These are phyloP conservation scores for Bjerkandera adusta DNA, from an alignment of 1,284 basidiomycete genomes.

Conservation along the genomic window DNA sequence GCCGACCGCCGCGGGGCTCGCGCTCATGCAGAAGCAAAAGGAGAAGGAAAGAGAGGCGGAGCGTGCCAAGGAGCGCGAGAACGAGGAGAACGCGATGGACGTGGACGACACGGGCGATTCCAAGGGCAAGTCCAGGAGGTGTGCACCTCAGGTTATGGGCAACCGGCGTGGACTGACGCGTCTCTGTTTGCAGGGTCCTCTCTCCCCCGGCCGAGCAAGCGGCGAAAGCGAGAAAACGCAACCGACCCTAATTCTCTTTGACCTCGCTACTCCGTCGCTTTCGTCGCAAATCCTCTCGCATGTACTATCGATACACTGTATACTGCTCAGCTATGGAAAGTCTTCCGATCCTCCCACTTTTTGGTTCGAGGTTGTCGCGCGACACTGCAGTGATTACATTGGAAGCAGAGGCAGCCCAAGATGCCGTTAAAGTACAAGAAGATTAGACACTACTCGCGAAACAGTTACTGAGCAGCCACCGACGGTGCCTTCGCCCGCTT, in stretches of 20 bases:
- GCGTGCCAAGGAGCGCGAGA: conserved; percentile 32
- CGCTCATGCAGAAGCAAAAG: conserved; percentile 18
- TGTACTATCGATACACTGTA: too few species aligned
- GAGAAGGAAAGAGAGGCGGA: conserved; percentile 23
- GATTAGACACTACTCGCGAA: too few species aligned
- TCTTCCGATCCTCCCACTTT: too few species aligned
- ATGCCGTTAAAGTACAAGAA: too few species aligned
- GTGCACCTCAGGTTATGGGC: conserved; percentile 20
- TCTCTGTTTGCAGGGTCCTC: not conserved
- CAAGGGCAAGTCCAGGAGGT: conserved; percentile 55
- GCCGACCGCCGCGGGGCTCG: conserved; percentile 25
- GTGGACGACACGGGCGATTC: conserved; percentile 42
- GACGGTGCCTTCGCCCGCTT: not conserved
- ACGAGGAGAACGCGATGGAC: conserved; percentile 44
- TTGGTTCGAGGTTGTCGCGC: too few species aligned
- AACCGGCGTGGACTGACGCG: not conserved
- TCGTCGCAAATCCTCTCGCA: too few species aligned
- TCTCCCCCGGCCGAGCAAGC: too few species aligned
- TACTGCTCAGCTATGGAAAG: too few species aligned
- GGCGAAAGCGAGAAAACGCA: conserved; percentile 6
- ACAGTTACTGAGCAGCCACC: too few species aligned
- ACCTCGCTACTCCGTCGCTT: conserved; percentile 8
- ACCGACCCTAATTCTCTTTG: conserved; percentile 13
- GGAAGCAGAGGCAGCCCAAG: too few species aligned
- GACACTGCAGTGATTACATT: too few species aligned